Conservation (phyloP, 768 basidiomycete genomes). For the Hericium rajendrae region DNA sequence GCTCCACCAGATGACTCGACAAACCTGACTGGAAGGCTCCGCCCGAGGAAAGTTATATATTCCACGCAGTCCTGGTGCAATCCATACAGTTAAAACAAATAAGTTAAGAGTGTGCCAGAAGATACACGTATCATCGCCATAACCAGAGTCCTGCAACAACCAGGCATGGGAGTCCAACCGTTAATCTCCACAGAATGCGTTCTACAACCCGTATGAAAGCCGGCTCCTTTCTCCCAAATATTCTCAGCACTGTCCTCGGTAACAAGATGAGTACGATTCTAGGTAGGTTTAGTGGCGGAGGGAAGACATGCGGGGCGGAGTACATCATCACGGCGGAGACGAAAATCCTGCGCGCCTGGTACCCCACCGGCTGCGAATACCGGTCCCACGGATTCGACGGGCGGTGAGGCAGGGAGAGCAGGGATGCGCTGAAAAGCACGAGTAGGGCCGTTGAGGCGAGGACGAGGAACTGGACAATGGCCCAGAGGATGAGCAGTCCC, state of each 20-base stretch:
- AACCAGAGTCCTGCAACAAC: slow-evolving; percentile 12
- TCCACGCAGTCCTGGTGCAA: slow-evolving; percentile 17
- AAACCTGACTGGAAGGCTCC: too few species aligned
- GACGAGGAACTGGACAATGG: slow-evolving; percentile 26
- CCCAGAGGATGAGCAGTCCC: slow-evolving; percentile 30
- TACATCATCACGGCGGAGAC: slow-evolving; percentile 26
- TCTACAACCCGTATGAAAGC: slow-evolving; percentile 16
- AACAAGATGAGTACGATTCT: slow-evolving; percentile 14
- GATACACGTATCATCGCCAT: not conserved
- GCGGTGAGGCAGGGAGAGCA: slow-evolving; percentile 6
- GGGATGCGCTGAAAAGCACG: slow-evolving; percentile 20
- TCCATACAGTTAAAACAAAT: not conserved
- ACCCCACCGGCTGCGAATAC: slow-evolving; percentile 34
- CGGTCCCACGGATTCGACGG: slow-evolving; percentile 32
- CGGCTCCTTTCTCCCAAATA: slow-evolving; percentile 15
- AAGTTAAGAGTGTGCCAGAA: not conserved
- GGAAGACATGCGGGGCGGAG: slow-evolving; percentile 31
- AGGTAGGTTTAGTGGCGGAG: slow-evolving; percentile 43
- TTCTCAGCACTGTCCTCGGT: slow-evolving; percentile 9
- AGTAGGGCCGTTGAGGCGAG: slow-evolving; percentile 27
- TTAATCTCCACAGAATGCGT: slow-evolving; percentile 31
- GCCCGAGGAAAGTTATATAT: too few species aligned
- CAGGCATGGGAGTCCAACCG: slow-evolving; percentile 30
- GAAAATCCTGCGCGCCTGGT: slow-evolving; percentile 34
- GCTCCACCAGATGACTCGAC: too few species aligned